Evolutionary conservation across 2,329 filamentous ascomycete genomes (phyloP).

Genomic region (Trichoderma sp.): DNA sequence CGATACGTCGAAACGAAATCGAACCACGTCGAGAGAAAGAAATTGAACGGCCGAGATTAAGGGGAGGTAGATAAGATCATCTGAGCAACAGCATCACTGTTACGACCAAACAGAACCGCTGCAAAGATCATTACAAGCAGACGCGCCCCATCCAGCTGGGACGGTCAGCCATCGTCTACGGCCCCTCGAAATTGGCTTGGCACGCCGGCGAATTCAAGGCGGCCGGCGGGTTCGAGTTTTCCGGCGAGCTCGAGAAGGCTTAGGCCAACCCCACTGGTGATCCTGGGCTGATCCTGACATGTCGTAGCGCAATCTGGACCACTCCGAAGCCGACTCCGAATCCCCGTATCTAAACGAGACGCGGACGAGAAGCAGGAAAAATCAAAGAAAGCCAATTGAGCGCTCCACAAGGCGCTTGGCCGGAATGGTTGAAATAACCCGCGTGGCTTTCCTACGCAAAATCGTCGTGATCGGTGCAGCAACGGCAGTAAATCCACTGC

Average conservation of each 20-base stretch:
- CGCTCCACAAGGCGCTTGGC: not conserved
- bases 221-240: not conserved
- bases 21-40: not conserved
- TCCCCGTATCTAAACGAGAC: not conserved
- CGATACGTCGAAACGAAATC: not conserved
- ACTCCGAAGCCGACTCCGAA: not conserved
- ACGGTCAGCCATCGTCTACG: not conserved
- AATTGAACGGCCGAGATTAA: not conserved
- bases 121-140: not conserved
- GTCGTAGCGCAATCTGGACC: not conserved
- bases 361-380: not conserved
- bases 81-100: not conserved
- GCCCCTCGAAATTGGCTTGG: not conserved
- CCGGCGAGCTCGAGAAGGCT: constrained; percentile 15
- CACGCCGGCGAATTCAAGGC: not conserved
- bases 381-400: not conserved
- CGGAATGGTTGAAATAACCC: not conserved
- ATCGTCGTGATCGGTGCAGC: not conserved
- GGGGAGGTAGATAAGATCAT: not conserved
- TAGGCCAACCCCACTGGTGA: not conserved
- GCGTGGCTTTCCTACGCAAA: not conserved
- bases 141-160: not conserved
- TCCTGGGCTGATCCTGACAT: not conserved
- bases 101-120: not conserved
- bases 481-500: not conserved